A percentile compares a stretch with the other conserved stretches of the same genome.
Conservation (phyloP, 2,329 filamentous ascomycete species). For the Nemania sp. region DNA sequence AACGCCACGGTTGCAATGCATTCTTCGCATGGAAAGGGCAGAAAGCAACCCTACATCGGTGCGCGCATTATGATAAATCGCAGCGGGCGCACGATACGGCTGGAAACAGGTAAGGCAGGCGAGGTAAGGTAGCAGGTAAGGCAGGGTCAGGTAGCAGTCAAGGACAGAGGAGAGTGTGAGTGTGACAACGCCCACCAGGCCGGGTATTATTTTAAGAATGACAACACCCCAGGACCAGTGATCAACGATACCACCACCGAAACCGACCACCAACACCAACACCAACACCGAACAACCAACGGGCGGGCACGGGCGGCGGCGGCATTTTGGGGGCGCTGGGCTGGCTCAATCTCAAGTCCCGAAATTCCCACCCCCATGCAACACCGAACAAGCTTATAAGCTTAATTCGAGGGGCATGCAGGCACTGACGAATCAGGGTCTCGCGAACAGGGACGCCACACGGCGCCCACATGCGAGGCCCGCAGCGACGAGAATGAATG, state of each 20-base stretch:
- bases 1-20: constrained; percentile 8
- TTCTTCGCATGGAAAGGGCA: constrained; percentile 15
- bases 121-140: too few species aligned
- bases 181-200: too few species aligned
- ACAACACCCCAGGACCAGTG: too few species aligned
- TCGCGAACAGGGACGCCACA: constrained; percentile 17
- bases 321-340: constrained; percentile 18
- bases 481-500: constrained; percentile 22
- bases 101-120: constrained; percentile 2
- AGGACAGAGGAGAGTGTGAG: too few species aligned
- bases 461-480: constrained; percentile 23
- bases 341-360: constrained; percentile 20
- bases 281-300: too few species aligned
- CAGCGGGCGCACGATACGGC: constrained; percentile 18
- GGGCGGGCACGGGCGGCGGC: too few species aligned
- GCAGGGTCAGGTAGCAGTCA: too few species aligned
- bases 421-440: constrained; percentile 16
- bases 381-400: constrained; percentile 28
- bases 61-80: constrained; percentile 19
- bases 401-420: constrained; percentile 28
- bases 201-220: constrained; percentile 27
- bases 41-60: constrained; percentile 15
- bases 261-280: too few species aligned
- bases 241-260: too few species aligned
- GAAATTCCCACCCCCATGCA: constrained; percentile 26